phyloP scores from a whole-genome alignment of 495 filamentous ascomycete species.

The Venustampulla echinocandica region DNA sequence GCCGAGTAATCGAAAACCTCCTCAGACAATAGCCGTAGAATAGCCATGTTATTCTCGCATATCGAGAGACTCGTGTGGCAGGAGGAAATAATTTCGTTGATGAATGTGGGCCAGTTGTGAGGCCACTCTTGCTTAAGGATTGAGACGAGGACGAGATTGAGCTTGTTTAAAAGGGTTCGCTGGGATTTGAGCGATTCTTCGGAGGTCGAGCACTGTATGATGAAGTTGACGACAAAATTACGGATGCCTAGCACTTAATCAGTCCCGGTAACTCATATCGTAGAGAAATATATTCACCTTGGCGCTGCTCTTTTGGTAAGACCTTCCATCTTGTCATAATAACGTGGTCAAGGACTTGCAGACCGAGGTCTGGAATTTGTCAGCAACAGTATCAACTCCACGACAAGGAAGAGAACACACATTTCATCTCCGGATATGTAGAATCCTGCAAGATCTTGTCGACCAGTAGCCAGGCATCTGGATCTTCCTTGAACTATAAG shows the following conservation, averaged over 20 bases:
- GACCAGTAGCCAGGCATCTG: conserved; percentile 93
- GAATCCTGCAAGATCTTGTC: conserved; percentile 90
- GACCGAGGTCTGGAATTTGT: conserved; percentile 64
- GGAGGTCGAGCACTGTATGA: conserved; percentile 81
- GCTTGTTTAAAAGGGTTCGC: conserved; percentile 87
- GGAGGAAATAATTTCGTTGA: conserved; percentile 97
- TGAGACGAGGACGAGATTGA: conserved; percentile 93
- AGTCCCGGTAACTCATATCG: not conserved
- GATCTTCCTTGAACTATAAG: conserved; percentile 90
- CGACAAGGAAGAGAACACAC: conserved; percentile 40
- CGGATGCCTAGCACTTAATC: conserved; percentile 62
- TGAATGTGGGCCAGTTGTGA: conserved; percentile 99
- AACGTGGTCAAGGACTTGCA: conserved; percentile 95
- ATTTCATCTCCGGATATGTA: conserved; percentile 92
- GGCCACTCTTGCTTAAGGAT: conserved; percentile 99
- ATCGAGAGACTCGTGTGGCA: conserved; percentile 91
- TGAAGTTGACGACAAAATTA: conserved; percentile 96
- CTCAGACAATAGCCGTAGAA: conserved; percentile 89
- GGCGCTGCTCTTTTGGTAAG: conserved; percentile 86
- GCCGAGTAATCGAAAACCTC: conserved; percentile 98
- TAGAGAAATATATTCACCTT: conserved; percentile 29
- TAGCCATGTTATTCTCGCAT: conserved; percentile 99
- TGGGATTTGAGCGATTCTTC: conserved; percentile 78
- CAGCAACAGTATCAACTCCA: conserved; percentile 29
- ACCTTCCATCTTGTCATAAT: conserved; percentile 99